phyloP scores from a whole-genome alignment of 257 asterid genomes.

The Plectranthus barbatus region DNA sequence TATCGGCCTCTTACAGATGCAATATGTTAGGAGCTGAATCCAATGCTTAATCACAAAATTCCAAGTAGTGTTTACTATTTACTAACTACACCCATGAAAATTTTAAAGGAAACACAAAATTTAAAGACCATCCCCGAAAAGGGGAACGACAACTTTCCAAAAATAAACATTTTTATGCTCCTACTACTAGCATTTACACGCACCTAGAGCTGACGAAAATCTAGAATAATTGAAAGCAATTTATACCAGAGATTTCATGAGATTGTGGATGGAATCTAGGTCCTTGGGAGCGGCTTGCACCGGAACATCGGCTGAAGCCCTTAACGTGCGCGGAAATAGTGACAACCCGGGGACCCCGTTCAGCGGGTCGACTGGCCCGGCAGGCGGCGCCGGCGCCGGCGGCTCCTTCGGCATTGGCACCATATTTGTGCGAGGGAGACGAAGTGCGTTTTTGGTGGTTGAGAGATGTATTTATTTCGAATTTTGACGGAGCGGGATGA shows the following conservation, averaged over 20 bases:
- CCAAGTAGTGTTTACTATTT: too few species aligned
- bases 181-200: neutral
- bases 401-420: conserved; percentile 30
- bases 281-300: conserved; percentile 26
- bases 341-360: conserved; percentile 35
- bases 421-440: conserved; percentile 15
- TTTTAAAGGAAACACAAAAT: neutral
- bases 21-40: neutral
- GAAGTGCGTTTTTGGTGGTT: neutral
- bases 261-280: conserved; percentile 45
- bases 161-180: neutral
- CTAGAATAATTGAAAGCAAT: neutral
- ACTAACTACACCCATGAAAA: too few species aligned
- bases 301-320: conserved; percentile 31
- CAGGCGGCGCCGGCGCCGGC: neutral
- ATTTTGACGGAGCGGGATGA: conserved; percentile 10
- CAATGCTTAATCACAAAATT: neutral
- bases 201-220: neutral
- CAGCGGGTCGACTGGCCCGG: conserved; percentile 47
- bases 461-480: conserved; percentile 11
- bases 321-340: conserved; percentile 44
- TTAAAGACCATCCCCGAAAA: neutral
- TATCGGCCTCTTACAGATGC: neutral
- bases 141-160: neutral
- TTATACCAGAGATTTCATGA: conserved; percentile 54